Conservation (phyloP, 257 asterid species). For the Fraxinus cuspidata region DNA sequence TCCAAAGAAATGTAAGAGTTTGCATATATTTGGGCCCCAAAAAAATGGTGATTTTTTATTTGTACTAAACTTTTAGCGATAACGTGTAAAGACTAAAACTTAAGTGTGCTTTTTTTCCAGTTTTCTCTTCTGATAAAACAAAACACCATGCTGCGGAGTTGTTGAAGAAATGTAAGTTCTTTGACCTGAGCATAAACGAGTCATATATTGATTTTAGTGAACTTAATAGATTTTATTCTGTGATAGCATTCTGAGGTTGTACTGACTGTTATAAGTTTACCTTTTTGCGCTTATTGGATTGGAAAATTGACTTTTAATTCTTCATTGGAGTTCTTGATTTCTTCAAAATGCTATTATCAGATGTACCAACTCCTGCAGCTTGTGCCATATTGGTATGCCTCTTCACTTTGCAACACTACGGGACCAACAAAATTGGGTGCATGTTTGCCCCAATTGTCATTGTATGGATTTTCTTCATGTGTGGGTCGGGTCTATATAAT, state of each 20-base stretch:
- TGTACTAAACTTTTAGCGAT: neutral
- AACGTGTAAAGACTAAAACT: constrained; percentile 23
- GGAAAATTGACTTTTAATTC: neutral
- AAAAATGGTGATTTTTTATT: neutral
- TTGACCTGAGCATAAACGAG: neutral
- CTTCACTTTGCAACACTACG: constrained; percentile 84
- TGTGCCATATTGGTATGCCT: constrained; percentile 83
- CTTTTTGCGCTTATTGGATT: neutral
- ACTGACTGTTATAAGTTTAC: neutral
- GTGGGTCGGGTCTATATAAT: constrained; percentile 77
- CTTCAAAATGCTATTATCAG: constrained; percentile 43
- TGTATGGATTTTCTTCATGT: constrained; percentile 70
- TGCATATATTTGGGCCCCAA: neutral
- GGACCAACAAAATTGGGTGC: constrained; percentile 74
- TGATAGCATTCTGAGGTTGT: neutral
- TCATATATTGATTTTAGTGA: constrained; percentile 2
- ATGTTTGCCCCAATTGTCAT: constrained; percentile 88
- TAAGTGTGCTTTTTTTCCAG: constrained; percentile 38
- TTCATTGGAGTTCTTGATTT: constrained; percentile 23
- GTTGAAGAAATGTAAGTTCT: constrained; percentile 64
- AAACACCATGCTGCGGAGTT: constrained; percentile 47
- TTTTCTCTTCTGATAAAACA: constrained; percentile 48
- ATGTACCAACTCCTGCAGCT: constrained; percentile 79
- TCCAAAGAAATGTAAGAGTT: constrained; percentile 56
- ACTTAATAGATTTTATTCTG: constrained; percentile 8